Percentiles rank a stretch among this genome's conserved stretches.
Evolutionary conservation across 768 basidiomycete species (phyloP).

Genomic region (Fomitopsis serialis): DNA sequence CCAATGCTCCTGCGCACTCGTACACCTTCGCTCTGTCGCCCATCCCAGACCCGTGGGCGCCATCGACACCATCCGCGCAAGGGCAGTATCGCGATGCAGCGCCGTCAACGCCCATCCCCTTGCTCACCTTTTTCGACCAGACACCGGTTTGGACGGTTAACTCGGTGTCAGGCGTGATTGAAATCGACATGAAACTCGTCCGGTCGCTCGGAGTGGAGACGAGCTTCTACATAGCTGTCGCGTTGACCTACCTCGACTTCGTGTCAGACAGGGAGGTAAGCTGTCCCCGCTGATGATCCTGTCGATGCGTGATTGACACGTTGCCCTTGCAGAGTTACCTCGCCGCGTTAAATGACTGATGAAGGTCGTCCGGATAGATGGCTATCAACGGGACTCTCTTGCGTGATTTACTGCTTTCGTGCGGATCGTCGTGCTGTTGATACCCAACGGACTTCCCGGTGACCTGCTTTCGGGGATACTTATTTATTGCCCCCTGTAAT

Average conservation of each 20-base stretch:
- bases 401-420: background rate
- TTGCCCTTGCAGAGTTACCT: conserved; percentile 23
- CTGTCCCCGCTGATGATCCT: background rate
- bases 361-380: background rate
- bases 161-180: conserved; percentile 56
- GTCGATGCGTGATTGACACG: background rate
- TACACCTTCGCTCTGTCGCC: conserved; percentile 56
- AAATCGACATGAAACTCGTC: conserved; percentile 54
- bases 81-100: conserved; percentile 16
- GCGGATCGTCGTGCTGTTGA: background rate
- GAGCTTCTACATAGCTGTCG: conserved; percentile 74
- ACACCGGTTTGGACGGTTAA: conserved; percentile 61
- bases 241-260: conserved; percentile 73
- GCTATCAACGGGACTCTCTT: background rate
- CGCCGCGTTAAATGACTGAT: conserved; percentile 26
- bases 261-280: conserved; percentile 73
- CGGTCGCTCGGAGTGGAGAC: conserved; percentile 61
- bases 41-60: conserved; percentile 20
- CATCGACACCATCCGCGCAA: conserved; percentile 6
- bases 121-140: conserved; percentile 66
- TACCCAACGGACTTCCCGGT: background rate
- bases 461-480: background rate
- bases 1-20: conserved; percentile 44
- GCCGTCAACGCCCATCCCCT: conserved; percentile 33
- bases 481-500: background rate